Percentiles rank a stretch among this genome's conserved stretches.
Conservation (phyloP, 2,329 filamentous ascomycete species). For the Pseudocercospora cruenta region DNA sequence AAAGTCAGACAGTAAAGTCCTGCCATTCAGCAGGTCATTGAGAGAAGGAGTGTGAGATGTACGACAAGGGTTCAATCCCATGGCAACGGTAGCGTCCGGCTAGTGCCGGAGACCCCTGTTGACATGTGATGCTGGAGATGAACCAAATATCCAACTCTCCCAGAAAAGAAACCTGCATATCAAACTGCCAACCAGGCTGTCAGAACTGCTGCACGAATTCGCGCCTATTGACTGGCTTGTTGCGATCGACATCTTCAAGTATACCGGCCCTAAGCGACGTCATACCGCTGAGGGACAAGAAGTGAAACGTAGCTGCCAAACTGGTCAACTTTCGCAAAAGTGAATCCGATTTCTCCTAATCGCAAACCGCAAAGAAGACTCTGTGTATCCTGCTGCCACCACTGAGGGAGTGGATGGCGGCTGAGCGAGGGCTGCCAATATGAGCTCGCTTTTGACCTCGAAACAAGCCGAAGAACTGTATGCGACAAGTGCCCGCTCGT, state of each 20-base stretch:
- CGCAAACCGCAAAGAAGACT: background rate
- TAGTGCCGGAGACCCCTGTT: background rate
- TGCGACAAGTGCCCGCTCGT: conserved; percentile 43
- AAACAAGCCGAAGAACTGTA: conserved; percentile 89
- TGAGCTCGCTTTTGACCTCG: conserved; percentile 75
- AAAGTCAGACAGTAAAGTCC: no score
- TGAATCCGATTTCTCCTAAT: background rate
- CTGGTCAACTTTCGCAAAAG: background rate
- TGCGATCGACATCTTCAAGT: background rate
- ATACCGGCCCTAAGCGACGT: background rate
- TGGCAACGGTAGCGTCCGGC: conserved; percentile 1
- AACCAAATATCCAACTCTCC: background rate
- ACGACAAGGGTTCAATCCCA: background rate
- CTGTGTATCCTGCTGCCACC: conserved; percentile 10
- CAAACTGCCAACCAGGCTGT: background rate
- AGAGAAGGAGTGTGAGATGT: background rate
- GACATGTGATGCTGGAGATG: conserved; percentile 3
- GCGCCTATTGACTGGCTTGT: background rate
- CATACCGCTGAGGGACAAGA: background rate
- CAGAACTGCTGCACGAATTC: background rate
- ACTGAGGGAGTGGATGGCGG: conserved; percentile 20
- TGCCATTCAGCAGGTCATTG: no score
- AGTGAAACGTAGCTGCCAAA: background rate
- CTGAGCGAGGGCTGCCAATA: conserved; percentile 45
- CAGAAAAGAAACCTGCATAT: background rate